A percentile compares a stretch with the other conserved stretches of the same genome.
Evolutionary conservation across 73 alveolate species (phyloP).

Genomic region (Breviolum minutum): DNA sequence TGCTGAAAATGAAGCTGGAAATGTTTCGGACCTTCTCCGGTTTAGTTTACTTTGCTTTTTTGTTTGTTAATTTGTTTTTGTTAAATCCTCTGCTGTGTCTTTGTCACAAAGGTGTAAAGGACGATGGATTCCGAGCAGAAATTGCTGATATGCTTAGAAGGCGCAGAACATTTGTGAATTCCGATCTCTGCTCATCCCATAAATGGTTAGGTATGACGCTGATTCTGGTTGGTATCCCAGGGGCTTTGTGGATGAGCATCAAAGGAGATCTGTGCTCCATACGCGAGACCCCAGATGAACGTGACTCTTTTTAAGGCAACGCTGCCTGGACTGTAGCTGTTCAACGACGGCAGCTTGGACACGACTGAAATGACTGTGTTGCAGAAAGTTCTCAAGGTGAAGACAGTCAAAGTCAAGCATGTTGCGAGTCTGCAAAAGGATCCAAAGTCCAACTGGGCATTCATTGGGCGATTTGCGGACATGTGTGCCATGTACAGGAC

Average conservation of each 20-base stretch:
- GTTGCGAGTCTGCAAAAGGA: background rate
- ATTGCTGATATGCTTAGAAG: slow-evolving; percentile 35
- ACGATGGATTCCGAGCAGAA: slow-evolving; percentile 72
- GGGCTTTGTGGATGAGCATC: too few species aligned
- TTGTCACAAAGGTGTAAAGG: slow-evolving; percentile 25
- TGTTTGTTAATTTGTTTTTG: background rate
- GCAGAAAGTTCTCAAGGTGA: background rate
- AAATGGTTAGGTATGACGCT: background rate
- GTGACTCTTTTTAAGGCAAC: background rate
- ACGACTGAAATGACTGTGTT: too few species aligned
- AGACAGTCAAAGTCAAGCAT: background rate
- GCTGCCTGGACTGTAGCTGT: slow-evolving; percentile 9
- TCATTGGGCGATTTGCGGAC: background rate
- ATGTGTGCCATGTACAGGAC: background rate
- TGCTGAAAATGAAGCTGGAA: background rate
- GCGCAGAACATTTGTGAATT: background rate
- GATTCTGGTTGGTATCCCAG: background rate
- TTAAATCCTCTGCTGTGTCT: background rate
- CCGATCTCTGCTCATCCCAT: too few species aligned
- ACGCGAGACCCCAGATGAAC: too few species aligned
- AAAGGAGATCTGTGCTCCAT: too few species aligned
- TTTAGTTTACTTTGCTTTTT: background rate
- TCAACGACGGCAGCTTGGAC: background rate
- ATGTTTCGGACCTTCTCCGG: background rate
- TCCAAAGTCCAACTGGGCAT: slow-evolving; percentile 5